Base-by-base conservation (phyloP, 148 eudicot genomes). In the Diospyros kaki region DNA sequence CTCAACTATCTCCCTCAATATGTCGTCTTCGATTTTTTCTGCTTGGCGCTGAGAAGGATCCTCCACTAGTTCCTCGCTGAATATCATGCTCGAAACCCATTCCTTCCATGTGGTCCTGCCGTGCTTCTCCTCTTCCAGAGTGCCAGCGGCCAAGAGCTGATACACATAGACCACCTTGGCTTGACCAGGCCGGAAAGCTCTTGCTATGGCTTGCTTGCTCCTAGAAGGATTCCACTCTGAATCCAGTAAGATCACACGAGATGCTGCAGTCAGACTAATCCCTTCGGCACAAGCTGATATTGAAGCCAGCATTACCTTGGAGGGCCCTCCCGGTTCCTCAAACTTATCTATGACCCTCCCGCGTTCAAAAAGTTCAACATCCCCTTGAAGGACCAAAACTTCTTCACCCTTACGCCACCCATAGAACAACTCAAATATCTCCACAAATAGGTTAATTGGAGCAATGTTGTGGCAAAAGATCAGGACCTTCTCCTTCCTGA, bases 171-270 rank as follows among this genome's bases (percentile, higher is more conserved):
- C 99, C 18, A 90, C 83, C 78, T 90, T 95, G 69, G 85, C 97
- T 78, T 95, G 99, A 6, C 99, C 99, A 0, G 97, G 96, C 73
- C 99, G 73, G 58, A 95, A 95, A 6, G 99, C 99, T 17, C 99
- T 87, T 28, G 99, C 96, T 28, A 95, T 92, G 0, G 99, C 99
- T 73, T 95, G 99, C 77, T 95, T 95, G 71, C 92, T 95, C 85
- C 92, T 95, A 0, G 97, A 90, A 28, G 99, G 99, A 75, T 95
- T 95, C 99, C 99, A 95, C 74, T 90, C 97, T 0, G 99, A 93
- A 66, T 95, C 99, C 71, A 95, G 78, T 52, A 95, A 82, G 41
- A 95, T 93, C 15, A 95, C 99, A 75, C 99, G 81, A n/a, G 99
- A 95, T 18, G 99, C 99, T 54, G 99, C 99, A 1, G 96, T 95